These are phyloP conservation scores for Komagataella pastoris DNA, from an alignment of 805 yeast genomes.

Conservation along the genomic window DNA sequence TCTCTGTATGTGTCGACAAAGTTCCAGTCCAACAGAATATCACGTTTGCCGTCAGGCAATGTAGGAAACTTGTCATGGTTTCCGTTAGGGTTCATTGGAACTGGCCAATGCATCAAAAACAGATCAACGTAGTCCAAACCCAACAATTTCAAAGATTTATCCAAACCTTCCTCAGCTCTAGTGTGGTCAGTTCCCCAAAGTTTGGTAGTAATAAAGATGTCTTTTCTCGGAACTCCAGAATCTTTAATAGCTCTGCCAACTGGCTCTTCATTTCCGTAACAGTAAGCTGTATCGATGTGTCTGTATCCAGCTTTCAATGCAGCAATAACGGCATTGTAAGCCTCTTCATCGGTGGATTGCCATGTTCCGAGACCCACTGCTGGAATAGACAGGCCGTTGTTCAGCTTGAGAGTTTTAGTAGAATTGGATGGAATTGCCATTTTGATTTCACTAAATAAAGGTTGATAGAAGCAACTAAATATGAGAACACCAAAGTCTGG, in stretches of 20 bases:
- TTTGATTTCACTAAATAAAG: background rate
- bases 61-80: constrained; percentile 16
- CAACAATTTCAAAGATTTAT: constrained; percentile 34
- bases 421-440: constrained; percentile 1
- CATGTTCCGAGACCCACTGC: constrained; percentile 67
- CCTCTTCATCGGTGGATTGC: constrained; percentile 37
- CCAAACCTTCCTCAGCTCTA: constrained; percentile 32
- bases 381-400: constrained; percentile 53
- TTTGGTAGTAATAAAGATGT: constrained; percentile 52
- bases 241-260: constrained; percentile 50
- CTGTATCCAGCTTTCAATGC: constrained; percentile 58
- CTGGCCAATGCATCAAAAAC: constrained; percentile 60
- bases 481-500: background rate
- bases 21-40: constrained; percentile 15
- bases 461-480: background rate
- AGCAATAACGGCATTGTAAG: constrained; percentile 36
- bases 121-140: constrained; percentile 52
- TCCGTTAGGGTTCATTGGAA: constrained; percentile 20
- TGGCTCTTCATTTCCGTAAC: constrained; percentile 53
- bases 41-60: constrained; percentile 20
- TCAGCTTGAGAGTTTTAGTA: constrained; percentile 20
- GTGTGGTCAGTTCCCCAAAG: constrained; percentile 31
- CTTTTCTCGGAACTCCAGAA: constrained; percentile 27
- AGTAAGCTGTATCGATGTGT: constrained; percentile 66
- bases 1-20: constrained; percentile 51